phyloP scores from a whole-genome alignment of 2,329 filamentous ascomycete genomes.

The Pseudopithomyces chartarum region DNA sequence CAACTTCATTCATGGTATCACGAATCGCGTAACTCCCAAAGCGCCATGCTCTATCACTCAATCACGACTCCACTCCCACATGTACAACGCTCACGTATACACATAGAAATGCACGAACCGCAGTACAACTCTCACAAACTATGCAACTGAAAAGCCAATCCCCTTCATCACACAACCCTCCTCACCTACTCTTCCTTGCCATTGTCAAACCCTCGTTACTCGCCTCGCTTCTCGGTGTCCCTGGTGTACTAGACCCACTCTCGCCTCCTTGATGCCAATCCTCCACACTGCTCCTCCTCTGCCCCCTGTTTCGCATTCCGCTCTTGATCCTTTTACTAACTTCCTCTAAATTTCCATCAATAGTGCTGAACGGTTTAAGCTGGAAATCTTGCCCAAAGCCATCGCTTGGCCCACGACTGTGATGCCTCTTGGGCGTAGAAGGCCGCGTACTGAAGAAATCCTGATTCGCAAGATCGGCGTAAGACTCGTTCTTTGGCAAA shows the following conservation, averaged over 20 bases:
- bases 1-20: background rate
- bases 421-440: conserved; percentile 74
- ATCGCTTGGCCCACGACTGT: conserved; percentile 65
- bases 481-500: conserved; percentile 86
- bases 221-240: conserved; percentile 24
- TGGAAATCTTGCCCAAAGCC: conserved; percentile 63
- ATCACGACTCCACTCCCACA: background rate
- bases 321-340: conserved; percentile 82
- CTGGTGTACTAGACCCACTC: conserved; percentile 26
- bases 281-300: conserved; percentile 52
- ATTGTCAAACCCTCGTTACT: conserved; percentile 26
- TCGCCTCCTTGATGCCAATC: conserved; percentile 20
- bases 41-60: background rate
- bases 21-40: background rate
- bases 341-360: conserved; percentile 75
- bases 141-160: background rate
- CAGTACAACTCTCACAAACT: background rate
- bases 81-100: background rate
- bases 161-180: background rate
- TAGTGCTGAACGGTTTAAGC: conserved; percentile 70
- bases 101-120: background rate
- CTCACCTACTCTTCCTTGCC: conserved; percentile 20
- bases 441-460: conserved; percentile 90
- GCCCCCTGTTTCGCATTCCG: conserved; percentile 80
- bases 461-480: conserved; percentile 84